Evolutionary conservation across 1,139 yeast genomes (phyloP).

Genomic region (Hyphopichia khmerensis): DNA sequence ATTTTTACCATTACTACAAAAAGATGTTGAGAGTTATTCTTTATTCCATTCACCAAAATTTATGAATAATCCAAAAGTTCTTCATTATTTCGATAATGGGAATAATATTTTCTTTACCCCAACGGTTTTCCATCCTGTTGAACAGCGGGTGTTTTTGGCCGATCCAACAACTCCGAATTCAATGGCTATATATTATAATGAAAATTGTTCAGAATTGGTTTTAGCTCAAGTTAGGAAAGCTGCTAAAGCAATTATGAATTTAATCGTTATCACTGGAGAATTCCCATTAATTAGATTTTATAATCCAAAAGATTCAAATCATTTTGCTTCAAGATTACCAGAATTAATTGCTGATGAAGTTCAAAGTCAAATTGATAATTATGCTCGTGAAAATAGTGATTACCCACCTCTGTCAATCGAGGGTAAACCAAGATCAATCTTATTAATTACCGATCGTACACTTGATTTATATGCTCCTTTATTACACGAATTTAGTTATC

Average conservation of each 20-base stretch:
- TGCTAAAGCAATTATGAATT: conserved; percentile 61
- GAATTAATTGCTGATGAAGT: conserved; percentile 71
- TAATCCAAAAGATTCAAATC: conserved; percentile 45
- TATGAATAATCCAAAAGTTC: conserved; percentile 29
- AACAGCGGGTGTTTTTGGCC: conserved; percentile 38
- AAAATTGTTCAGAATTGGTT: conserved; percentile 61
- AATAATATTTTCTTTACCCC: conserved; percentile 25
- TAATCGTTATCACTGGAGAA: conserved; percentile 69
- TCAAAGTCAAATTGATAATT: conserved; percentile 70
- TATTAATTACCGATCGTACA: conserved; percentile 79
- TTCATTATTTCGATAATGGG: conserved; percentile 31
- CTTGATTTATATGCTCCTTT: conserved; percentile 83
- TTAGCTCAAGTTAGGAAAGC: conserved; percentile 56
- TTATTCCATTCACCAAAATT: conserved; percentile 29
- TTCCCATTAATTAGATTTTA: conserved; percentile 82
- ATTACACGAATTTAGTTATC: conserved; percentile 89
- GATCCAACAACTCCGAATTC: conserved; percentile 49
- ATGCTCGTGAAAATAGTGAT: conserved; percentile 66
- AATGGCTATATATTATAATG: conserved; percentile 73
- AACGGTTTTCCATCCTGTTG: conserved; percentile 33
- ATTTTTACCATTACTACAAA: conserved; percentile 30
- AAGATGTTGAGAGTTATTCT: conserved; percentile 22
- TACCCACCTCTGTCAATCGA: conserved; percentile 59
- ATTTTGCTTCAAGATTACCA: conserved; percentile 62
- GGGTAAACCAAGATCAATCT: conserved; percentile 66